These are phyloP conservation scores for Sarocladiaceae sp. DNA, from an alignment of 2,329 filamentous ascomycete genomes.

Conservation along the genomic window DNA sequence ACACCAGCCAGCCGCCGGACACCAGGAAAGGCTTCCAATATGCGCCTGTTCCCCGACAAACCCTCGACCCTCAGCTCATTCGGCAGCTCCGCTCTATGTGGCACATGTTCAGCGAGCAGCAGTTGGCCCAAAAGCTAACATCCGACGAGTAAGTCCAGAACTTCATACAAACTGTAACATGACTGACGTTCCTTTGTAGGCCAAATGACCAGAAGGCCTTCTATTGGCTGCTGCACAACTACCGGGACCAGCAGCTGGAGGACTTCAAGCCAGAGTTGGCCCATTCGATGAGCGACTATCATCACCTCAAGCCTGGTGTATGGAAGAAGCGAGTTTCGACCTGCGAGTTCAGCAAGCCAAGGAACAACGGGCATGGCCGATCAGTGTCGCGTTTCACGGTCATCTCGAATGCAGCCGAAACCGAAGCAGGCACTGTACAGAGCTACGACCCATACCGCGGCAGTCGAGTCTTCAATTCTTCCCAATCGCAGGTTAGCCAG, in stretches of 20 bases:
- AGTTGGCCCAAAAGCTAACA: slow-evolving; percentile 65
- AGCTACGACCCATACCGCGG: slow-evolving; percentile 86
- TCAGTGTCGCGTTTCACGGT: slow-evolving; percentile 61
- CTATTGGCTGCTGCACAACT: slow-evolving; percentile 78
- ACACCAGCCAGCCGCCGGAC: slow-evolving; percentile 48
- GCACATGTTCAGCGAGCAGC: slow-evolving; percentile 76
- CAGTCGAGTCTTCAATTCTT: slow-evolving; percentile 45
- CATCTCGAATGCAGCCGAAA: slow-evolving; percentile 56
- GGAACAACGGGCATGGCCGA: slow-evolving; percentile 43
- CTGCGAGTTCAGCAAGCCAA: slow-evolving; percentile 50
- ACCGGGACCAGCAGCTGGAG: slow-evolving; percentile 79
- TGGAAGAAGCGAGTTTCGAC: slow-evolving; percentile 60
- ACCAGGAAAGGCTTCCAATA: slow-evolving; percentile 59
- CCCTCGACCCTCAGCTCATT: slow-evolving; percentile 77
- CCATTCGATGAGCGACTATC: slow-evolving; percentile 89
- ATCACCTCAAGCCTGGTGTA: slow-evolving; percentile 62
- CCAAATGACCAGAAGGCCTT: slow-evolving; percentile 90
- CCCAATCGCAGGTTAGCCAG: slow-evolving; percentile 49
- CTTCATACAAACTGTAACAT: not conserved
- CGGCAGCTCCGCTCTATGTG: slow-evolving; percentile 85
- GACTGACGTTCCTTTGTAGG: slow-evolving; percentile 39
- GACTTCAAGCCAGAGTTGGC: slow-evolving; percentile 77
- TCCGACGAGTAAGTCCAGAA: slow-evolving; percentile 52
- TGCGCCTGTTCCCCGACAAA: slow-evolving; percentile 53
- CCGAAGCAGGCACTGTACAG: slow-evolving; percentile 43